These are phyloP conservation scores for Lichtheimia ramosa DNA, from an alignment of 371 early-diverging fungal species.

Conservation along the genomic window DNA sequence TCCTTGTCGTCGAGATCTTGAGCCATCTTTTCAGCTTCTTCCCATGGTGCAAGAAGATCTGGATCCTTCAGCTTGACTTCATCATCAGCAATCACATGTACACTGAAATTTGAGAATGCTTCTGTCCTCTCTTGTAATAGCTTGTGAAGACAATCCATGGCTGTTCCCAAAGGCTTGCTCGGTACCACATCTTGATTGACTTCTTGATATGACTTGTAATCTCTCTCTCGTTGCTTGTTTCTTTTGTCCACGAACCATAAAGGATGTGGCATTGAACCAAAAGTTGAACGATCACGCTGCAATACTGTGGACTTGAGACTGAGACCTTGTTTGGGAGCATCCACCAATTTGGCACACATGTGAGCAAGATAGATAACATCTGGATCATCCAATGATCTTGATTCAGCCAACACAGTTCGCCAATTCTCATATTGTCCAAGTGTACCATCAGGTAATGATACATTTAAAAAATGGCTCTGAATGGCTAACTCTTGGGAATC, in stretches of 20 bases:
- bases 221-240: conserved; percentile 26
- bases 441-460: conserved; percentile 30
- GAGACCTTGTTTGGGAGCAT: conserved; percentile 53
- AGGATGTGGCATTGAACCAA: conserved; percentile 25
- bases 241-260: conserved; percentile 45
- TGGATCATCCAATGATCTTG: conserved; percentile 26
- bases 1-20: conserved; percentile 10
- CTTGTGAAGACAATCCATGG: conserved; percentile 40
- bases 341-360: conserved; percentile 48
- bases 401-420: conserved; percentile 38
- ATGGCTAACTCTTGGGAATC: conserved; percentile 17
- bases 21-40: conserved; percentile 17
- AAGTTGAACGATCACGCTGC: conserved; percentile 16
- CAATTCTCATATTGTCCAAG: conserved; percentile 44
- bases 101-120: conserved; percentile 27
- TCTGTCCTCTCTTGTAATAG: conserved; percentile 29
- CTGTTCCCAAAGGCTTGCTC: conserved; percentile 18
- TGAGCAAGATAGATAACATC: conserved; percentile 45
- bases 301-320: conserved; percentile 19
- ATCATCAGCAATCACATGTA: conserved; percentile 29
- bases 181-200: conserved; percentile 18
- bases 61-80: conserved; percentile 25
- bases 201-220: conserved; percentile 20
- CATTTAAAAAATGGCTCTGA: conserved; percentile 30
- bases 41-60: conserved; percentile 29